These are phyloP conservation scores for Sclerotiophoma versabilis DNA, from an alignment of 2,329 filamentous ascomycete genomes.

Conservation along the genomic window DNA sequence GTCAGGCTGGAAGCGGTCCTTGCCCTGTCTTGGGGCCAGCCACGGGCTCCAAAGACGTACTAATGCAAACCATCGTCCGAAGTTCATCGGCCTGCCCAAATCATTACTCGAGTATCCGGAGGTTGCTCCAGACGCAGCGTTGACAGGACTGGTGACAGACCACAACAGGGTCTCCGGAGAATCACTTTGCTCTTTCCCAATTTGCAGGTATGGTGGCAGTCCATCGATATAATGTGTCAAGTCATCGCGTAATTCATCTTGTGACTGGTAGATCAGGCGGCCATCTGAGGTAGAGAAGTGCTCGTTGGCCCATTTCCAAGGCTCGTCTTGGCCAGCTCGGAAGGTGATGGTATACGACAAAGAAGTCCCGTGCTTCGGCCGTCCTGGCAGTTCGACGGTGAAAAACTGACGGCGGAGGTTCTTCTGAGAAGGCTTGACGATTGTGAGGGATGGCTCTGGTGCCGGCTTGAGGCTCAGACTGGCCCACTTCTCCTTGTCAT, in stretches of 20 bases:
- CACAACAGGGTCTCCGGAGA: slow-evolving; percentile 74
- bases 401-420: slow-evolving; percentile 60
- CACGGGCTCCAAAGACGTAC: slow-evolving; percentile 82
- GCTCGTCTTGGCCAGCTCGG: slow-evolving; percentile 57
- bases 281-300: slow-evolving; percentile 70
- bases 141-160: slow-evolving; percentile 66
- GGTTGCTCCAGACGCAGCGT: slow-evolving; percentile 62
- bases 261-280: slow-evolving; percentile 61
- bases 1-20: slow-evolving; percentile 69
- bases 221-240: slow-evolving; percentile 65
- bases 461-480: slow-evolving; percentile 61
- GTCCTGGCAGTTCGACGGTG: slow-evolving; percentile 55
- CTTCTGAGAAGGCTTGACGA: slow-evolving; percentile 21
- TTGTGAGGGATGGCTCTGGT: slow-evolving; percentile 34
- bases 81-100: slow-evolving; percentile 70
- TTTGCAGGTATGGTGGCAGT: slow-evolving; percentile 63
- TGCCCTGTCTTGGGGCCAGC: slow-evolving; percentile 88
- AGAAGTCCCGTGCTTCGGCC: slow-evolving; percentile 54
- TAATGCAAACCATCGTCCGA: slow-evolving; percentile 80
- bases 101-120: slow-evolving; percentile 65
- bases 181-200: slow-evolving; percentile 67
- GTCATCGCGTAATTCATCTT: slow-evolving; percentile 46
- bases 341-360: slow-evolving; percentile 77
- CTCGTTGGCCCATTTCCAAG: slow-evolving; percentile 76
- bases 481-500: slow-evolving; percentile 64